phyloP scores from a whole-genome alignment of 1,139 yeast species.

The Debaryomyces fabryi region DNA sequence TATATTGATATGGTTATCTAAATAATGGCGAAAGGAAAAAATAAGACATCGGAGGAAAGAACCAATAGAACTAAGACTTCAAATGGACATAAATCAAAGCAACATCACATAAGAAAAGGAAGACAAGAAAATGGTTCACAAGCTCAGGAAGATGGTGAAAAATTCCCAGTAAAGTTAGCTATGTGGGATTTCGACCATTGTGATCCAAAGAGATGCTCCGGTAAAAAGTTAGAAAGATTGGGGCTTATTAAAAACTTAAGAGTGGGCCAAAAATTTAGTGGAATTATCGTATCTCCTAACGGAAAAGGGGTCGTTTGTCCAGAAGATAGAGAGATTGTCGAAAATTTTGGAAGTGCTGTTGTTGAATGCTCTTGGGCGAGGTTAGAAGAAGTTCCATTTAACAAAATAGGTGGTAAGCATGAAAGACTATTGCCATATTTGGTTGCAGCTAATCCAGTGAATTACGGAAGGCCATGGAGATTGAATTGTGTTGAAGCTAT shows the following conservation, averaged over 20 bases:
- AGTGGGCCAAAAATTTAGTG: slow-evolving; percentile 90
- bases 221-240: slow-evolving; percentile 86
- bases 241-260: slow-evolving; percentile 80
- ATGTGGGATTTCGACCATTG: slow-evolving; percentile 99
- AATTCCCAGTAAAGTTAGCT: slow-evolving; percentile 72
- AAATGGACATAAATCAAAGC: slow-evolving; percentile 62
- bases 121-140: slow-evolving; percentile 45
- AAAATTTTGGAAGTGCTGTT: slow-evolving; percentile 85
- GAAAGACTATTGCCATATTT: slow-evolving; percentile 88
- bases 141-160: slow-evolving; percentile 21
- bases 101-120: slow-evolving; percentile 51
- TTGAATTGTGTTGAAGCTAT: slow-evolving; percentile 95
- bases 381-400: slow-evolving; percentile 91
- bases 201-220: slow-evolving; percentile 97
- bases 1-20: neutral
- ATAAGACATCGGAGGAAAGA: slow-evolving; percentile 51
- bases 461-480: slow-evolving; percentile 96
- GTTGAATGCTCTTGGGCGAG: slow-evolving; percentile 99
- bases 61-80: slow-evolving; percentile 43
- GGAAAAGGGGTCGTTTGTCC: slow-evolving; percentile 94
- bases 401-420: slow-evolving; percentile 86
- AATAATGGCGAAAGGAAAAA: slow-evolving; percentile 68
- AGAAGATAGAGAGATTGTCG: slow-evolving; percentile 71
- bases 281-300: slow-evolving; percentile 90
- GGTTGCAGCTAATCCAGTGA: slow-evolving; percentile 96